Evolutionary conservation across 805 yeast genomes (phyloP), one percentile per base, ranked within the genome.

Genomic region (Komagataella phaffii): DNA sequence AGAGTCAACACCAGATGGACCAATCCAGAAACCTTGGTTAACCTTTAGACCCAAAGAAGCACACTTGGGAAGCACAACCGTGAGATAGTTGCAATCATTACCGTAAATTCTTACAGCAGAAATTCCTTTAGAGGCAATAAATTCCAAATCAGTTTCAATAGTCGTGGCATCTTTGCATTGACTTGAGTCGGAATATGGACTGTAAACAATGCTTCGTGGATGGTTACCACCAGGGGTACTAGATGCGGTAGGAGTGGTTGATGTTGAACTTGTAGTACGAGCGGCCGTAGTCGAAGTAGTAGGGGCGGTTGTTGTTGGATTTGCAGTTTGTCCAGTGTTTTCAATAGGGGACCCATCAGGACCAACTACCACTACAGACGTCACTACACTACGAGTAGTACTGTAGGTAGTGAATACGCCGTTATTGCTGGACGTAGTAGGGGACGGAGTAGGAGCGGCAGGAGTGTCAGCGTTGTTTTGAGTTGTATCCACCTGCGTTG

Each of bases 1-100:
- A 7, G 91, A 81, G 60, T 80, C 79, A 44, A 75, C 81, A 58
- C 95, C 96, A 24, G 64, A 71, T 17, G 67, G 54, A 48, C 74
- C 64, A 56, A 90, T 81, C 90, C 93, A 90, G 66, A 90, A 76
- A 49, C 97, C 96, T 72, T 88, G 96, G 65, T 86, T 84, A 53
- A 89, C 79, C 44, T 69, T 78, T 50, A 90, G 64, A 3, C 95
- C 96, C 51, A 84, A 67, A 12, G 64, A 50, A 21, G 61, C 59
- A 57, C 84, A 77, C 45, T 73, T 74, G 49, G 93, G 87, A 58
- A 80, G 73, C 44, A 88, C 80, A 2, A 84, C 80, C 30, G 74
- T 61, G 49, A 86, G 66, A 23, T 85, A 77, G 63, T 77, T 73
- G 71, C 97, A 90, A 66, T 90, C 97, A 53, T 87, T 84, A 58